These are phyloP conservation scores for Raphanus raphanistrum DNA, from an alignment of 345 rosid species.

Conservation along the genomic window DNA sequence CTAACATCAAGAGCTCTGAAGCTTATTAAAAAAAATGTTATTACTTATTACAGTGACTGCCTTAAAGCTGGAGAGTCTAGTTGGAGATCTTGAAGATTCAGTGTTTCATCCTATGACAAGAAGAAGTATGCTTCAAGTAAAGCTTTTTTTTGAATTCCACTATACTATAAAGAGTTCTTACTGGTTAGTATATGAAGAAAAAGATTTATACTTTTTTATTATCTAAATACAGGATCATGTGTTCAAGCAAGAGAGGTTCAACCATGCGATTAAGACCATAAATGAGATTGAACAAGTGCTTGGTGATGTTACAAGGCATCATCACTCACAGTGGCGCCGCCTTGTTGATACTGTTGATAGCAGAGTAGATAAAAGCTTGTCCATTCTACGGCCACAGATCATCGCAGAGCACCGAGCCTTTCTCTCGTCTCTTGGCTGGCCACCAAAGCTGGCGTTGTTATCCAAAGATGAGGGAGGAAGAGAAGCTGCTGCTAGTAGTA, in stretches of 20 bases:
- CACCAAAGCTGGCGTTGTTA: constrained; percentile 58
- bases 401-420: constrained; percentile 71
- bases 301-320: constrained; percentile 43
- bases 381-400: constrained; percentile 57
- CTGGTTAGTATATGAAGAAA: not conserved
- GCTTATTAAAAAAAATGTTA: not conserved
- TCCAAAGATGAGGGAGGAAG: constrained; percentile 41
- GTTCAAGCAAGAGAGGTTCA: constrained; percentile 51
- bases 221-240: constrained; percentile 51
- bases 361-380: constrained; percentile 65
- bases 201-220: not conserved
- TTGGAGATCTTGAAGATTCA: constrained; percentile 87
- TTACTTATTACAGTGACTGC: constrained; percentile 50
- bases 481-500: constrained; percentile 29
- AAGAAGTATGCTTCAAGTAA: constrained; percentile 47
- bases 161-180: not conserved
- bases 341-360: constrained; percentile 64
- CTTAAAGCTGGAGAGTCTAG: constrained; percentile 64
- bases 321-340: constrained; percentile 53
- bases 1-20: not conserved
- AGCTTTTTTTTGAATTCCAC: constrained; percentile 31
- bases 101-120: constrained; percentile 43
- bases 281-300: constrained; percentile 53
- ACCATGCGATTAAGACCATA: constrained; percentile 51
- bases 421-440: constrained; percentile 84